phyloP scores from a whole-genome alignment of 2,329 filamentous ascomycete species.

The Fusarium sp. region DNA sequence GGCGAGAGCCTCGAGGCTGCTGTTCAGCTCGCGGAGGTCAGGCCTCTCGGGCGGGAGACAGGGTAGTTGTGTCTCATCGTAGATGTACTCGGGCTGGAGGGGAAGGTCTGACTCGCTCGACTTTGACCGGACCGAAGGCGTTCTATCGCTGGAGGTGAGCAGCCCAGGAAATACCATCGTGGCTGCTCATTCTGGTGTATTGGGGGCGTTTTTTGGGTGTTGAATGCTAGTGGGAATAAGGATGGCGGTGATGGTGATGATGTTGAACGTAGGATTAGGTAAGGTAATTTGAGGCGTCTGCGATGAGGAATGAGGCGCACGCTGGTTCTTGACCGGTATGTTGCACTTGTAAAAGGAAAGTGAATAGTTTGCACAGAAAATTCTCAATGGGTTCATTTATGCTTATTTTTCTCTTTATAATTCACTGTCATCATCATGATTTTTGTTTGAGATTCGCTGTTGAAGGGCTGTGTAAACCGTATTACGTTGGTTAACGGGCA shows the following conservation, averaged over 20 bases:
- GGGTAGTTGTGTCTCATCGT: slow-evolving; percentile 69
- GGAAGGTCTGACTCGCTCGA: slow-evolving; percentile 51
- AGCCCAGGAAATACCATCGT: slow-evolving; percentile 67
- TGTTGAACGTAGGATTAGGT: slow-evolving; percentile 35
- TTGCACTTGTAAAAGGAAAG: background rate
- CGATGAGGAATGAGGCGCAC: slow-evolving; percentile 26
- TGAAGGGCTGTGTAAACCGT: background rate
- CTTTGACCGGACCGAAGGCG: slow-evolving; percentile 53
- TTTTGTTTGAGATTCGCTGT: background rate
- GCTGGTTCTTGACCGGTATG: background rate
- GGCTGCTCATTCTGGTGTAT: slow-evolving; percentile 55
- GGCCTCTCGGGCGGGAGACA: slow-evolving; percentile 67
- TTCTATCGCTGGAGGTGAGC: slow-evolving; percentile 61
- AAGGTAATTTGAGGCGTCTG: slow-evolving; percentile 18
- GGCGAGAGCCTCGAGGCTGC: slow-evolving; percentile 76
- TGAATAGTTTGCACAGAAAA: background rate
- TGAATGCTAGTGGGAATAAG: slow-evolving; percentile 7
- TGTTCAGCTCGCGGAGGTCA: slow-evolving; percentile 79
- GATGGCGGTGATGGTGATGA: slow-evolving; percentile 27
- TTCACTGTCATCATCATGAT: background rate
- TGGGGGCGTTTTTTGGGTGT: background rate
- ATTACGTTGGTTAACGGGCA: no score
- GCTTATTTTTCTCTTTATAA: background rate
- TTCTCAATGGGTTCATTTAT: no score
- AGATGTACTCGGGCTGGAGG: slow-evolving; percentile 64